Percentiles rank a stretch among this genome's conserved stretches.
Evolutionary conservation across 1,284 basidiomycete species (phyloP).

Genomic region (Clitocybe nebularis): DNA sequence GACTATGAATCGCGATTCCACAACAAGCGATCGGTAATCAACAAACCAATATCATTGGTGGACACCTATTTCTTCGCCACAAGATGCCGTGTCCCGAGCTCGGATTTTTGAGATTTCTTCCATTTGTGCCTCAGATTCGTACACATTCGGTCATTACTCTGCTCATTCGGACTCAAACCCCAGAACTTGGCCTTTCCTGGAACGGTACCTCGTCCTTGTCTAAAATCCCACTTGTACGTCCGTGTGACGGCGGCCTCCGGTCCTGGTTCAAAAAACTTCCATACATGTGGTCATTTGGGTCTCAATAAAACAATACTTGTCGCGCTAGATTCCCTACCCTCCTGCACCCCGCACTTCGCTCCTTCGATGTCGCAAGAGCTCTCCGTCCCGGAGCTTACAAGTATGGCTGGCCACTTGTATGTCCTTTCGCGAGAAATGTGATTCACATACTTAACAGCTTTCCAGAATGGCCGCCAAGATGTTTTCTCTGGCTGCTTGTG

Average conservation of each 20-base stretch:
- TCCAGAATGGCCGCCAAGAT: constrained; percentile 25
- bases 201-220: neutral
- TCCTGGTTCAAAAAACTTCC: too few species aligned
- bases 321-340: neutral
- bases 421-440: neutral
- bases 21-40: neutral
- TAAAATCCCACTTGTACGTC: neutral
- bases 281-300: constrained; percentile 1
- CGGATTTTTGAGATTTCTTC: neutral
- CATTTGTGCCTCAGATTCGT: neutral
- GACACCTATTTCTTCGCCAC: neutral
- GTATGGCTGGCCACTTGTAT: constrained; percentile 16
- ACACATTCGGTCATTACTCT: neutral
- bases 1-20: too few species aligned
- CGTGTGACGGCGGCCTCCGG: neutral
- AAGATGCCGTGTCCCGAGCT: too few species aligned
- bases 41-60: neutral
- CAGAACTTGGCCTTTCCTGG: neutral
- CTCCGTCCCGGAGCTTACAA: constrained; percentile 10
- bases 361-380: constrained; percentile 10
- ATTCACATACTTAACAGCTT: neutral
- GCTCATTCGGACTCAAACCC: too few species aligned
- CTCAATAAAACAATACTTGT: too few species aligned
- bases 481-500: constrained; percentile 26
- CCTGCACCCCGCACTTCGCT: neutral